phyloP scores from a whole-genome alignment of 108 stramenopile genomes.

The Pseudonitzschia pungens region DNA sequence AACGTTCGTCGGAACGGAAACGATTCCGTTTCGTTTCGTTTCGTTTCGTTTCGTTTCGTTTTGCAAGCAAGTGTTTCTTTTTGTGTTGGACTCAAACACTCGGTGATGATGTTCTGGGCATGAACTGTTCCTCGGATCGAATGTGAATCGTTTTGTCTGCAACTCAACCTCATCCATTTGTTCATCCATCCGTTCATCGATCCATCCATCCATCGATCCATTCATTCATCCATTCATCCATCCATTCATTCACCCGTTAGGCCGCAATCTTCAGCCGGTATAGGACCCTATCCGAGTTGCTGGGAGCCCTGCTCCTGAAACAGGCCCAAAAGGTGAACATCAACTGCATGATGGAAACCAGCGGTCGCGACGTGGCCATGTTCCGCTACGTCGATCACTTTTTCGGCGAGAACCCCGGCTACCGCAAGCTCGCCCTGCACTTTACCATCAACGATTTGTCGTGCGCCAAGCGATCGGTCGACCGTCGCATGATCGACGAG shows the following conservation, averaged over 20 bases:
- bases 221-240: too few relatives aligned
- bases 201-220: too few relatives aligned
- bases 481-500: constrained; percentile 77
- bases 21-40: neutral
- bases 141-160: neutral
- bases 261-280: constrained; percentile 87
- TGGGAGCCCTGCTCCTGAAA: constrained; percentile 64
- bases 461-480: constrained; percentile 70
- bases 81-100: too few relatives aligned
- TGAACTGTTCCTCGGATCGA: neutral
- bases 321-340: constrained; percentile 60
- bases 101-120: too few relatives aligned
- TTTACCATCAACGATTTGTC: constrained; percentile 80
- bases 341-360: constrained; percentile 84
- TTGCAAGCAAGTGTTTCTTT: neutral
- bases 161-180: too few relatives aligned
- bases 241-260: too few relatives aligned
- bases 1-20: too few relatives aligned
- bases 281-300: constrained; percentile 73
- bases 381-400: constrained; percentile 84
- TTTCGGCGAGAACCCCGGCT: constrained; percentile 46
- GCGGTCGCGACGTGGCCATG: constrained; percentile 85
- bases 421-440: constrained; percentile 82
- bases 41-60: neutral
- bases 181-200: too few relatives aligned